These are phyloP conservation scores for Trichoderma koningiopsis DNA, from an alignment of 2,329 filamentous ascomycete species.

Conservation along the genomic window DNA sequence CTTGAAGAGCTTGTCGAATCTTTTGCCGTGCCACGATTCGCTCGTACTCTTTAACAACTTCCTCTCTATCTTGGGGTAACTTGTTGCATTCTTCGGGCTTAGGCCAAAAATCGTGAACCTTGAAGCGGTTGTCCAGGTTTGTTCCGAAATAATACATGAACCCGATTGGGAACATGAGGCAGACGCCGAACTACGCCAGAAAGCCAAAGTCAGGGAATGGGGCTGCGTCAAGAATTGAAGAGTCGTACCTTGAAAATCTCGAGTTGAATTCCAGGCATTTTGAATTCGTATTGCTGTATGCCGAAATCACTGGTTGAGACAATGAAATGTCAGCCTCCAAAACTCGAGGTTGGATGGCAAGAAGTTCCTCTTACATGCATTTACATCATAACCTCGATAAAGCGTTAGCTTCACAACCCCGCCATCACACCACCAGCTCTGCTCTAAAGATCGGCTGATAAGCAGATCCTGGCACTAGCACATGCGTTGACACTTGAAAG, in stretches of 20 bases:
- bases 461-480: not conserved
- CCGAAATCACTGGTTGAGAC: not conserved
- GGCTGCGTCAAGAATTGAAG: not conserved
- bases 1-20: slow-evolving; percentile 67
- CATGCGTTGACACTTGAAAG: not conserved
- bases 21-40: slow-evolving; percentile 67
- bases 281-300: not conserved
- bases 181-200: slow-evolving; percentile 83
- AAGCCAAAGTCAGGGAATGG: not conserved
- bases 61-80: slow-evolving; percentile 75
- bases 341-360: not conserved
- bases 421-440: slow-evolving; percentile 13
- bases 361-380: slow-evolving; percentile 8
- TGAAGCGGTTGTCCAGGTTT: slow-evolving; percentile 91
- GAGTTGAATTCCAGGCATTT: slow-evolving; percentile 82
- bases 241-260: slow-evolving; percentile 85
- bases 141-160: slow-evolving; percentile 99
- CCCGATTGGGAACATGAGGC: slow-evolving; percentile 97
- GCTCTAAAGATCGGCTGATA: not conserved
- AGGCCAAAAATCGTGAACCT: slow-evolving; percentile 92
- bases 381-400: slow-evolving; percentile 30
- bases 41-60: slow-evolving; percentile 80
- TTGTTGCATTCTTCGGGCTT: slow-evolving; percentile 74
- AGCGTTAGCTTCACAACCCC: slow-evolving; percentile 26
- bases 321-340: not conserved